These are phyloP conservation scores for Euptelea pleiosperma DNA, from an alignment of 164 flowering plant species.

Conservation along the genomic window DNA sequence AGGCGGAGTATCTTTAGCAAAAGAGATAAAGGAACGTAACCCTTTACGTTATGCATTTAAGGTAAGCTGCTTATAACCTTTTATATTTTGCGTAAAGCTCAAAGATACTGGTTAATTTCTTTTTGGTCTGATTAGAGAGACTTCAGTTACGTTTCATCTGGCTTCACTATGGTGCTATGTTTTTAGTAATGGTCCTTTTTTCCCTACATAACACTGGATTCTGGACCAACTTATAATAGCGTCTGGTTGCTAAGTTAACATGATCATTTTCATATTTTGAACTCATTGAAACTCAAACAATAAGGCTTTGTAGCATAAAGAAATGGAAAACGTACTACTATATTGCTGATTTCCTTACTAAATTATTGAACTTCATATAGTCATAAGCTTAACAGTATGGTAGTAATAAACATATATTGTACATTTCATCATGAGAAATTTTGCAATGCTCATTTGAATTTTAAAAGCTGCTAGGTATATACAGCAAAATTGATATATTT, in stretches of 20 bases:
- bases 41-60: slow-evolving; percentile 86
- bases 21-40: slow-evolving; percentile 79
- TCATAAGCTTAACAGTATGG: background rate
- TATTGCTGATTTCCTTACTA: background rate
- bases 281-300: background rate
- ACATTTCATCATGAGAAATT: background rate
- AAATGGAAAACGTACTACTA: background rate
- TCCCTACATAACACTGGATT: background rate
- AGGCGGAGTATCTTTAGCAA: slow-evolving; percentile 73
- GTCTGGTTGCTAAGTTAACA: background rate
- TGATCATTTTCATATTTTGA: background rate
- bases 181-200: background rate
- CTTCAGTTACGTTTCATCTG: background rate
- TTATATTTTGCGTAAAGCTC: too few relatives aligned
- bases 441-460: background rate
- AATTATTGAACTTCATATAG: too few relatives aligned
- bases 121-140: background rate
- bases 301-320: background rate
- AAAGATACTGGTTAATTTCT: background rate
- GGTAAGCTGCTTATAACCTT: slow-evolving; percentile 36
- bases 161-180: background rate
- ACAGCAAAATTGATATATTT: too few relatives aligned
- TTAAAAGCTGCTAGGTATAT: background rate
- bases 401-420: background rate
- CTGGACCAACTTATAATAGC: background rate